These are phyloP conservation scores for Colletotrichum sp. DNA, from an alignment of 2,329 filamentous ascomycete genomes.

Conservation along the genomic window DNA sequence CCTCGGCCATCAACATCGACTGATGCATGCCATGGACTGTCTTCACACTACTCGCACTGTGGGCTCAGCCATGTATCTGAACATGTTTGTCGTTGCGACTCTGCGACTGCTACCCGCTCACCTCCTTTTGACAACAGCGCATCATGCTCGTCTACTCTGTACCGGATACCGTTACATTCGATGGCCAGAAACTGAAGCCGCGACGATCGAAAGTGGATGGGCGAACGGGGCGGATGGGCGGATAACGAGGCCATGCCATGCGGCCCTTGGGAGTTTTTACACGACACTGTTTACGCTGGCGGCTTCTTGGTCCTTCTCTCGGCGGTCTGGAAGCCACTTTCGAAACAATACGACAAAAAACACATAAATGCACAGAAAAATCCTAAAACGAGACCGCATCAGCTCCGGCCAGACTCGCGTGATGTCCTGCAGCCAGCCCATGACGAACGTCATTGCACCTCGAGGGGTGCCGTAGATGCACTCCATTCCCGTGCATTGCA, in stretches of 20 bases:
- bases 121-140: neutral
- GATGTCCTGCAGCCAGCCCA: constrained; percentile 11
- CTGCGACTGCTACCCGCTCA: neutral
- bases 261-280: neutral
- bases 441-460: constrained; percentile 15
- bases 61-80: neutral
- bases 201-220: constrained; percentile 14
- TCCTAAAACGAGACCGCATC: neutral
- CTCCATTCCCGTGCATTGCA: constrained; percentile 18
- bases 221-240: neutral
- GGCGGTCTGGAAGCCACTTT: neutral
- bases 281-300: neutral
- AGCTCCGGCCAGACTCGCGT: constrained; percentile 5
- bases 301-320: neutral
- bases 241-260: neutral
- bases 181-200: neutral
- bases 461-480: constrained; percentile 9
- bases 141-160: neutral
- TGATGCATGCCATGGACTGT: neutral
- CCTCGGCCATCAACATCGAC: neutral
- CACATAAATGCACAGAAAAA: neutral
- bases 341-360: neutral
- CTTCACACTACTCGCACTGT: neutral
- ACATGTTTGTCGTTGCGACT: neutral
- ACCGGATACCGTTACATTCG: constrained; percentile 13